Base-by-base conservation (phyloP, 2,329 filamentous ascomycete species). In the Scedosporium minutisporum region DNA sequence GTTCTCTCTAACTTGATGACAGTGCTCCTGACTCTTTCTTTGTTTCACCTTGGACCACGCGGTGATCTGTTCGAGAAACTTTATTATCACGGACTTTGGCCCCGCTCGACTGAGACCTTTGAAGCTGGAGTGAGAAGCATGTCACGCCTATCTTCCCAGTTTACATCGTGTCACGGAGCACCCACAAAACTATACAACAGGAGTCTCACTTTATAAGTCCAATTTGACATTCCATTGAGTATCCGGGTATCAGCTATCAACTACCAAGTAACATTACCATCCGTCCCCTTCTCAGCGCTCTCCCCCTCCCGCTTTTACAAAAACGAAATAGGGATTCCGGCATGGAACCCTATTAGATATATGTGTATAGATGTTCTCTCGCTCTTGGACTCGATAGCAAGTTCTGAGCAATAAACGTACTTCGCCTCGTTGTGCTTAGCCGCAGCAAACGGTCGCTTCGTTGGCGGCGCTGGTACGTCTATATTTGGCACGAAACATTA, bases 391-490 rank as follows among this genome's bases (percentile, higher is more conserved):
- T 29, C 4, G 9, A 16, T 5, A 16, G 7, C 25, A 58, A 38
- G 14, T 27, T 29, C 53, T 29, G n/a, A 21, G 53, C 29, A 58
- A n/a, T 44, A n/a, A 10, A 9, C 1, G 16, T 12, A 18, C 18
- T 10, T n/a, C n/a, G 10, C 6, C 6, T 10, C 29, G 16, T 4
- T 58, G n/a, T 29, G 18, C 59, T 18, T 68, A 78, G 46, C 75
- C 76, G 62, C 76, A 78, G 66, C 76, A 78, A 10, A 78, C 69
- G 1, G 75, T 77, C 10, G 74, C 69, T 64, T 77, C 75, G 9
- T 70, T 69, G 14, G 72, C 66, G 5, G 74, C 75, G 44, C 71
- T 75, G 3, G 74, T 76, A 25, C 7, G 21, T 61, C 44, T 27
- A 10, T 25, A 29, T 18, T 21, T 7, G 27, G 3, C 29, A 29